Evolutionary conservation across 148 eudicot genomes (phyloP).

Genomic region (Silene uniflora): DNA sequence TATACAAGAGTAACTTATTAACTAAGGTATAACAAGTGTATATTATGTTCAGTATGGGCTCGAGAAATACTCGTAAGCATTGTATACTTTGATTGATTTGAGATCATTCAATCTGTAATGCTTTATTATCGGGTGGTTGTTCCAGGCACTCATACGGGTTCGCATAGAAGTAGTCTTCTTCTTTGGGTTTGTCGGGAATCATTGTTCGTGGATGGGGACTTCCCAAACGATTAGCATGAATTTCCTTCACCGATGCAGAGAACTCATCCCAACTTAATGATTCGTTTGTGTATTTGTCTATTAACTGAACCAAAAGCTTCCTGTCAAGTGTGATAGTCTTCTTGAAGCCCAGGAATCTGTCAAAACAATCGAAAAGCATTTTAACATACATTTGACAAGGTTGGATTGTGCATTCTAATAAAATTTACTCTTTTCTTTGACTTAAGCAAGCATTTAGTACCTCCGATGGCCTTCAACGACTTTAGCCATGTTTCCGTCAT

Average conservation of each 20-base stretch:
- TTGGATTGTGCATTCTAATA: too few relatives aligned
- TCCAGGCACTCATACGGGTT: conserved; percentile 49
- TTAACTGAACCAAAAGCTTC: conserved; percentile 37
- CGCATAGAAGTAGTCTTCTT: conserved; percentile 52
- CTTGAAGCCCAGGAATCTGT: conserved; percentile 43
- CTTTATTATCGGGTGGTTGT: conserved; percentile 29
- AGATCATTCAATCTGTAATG: conserved; percentile 32
- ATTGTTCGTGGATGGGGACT: conserved; percentile 33
- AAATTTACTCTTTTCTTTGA: too few relatives aligned
- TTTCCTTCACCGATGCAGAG: conserved; percentile 37
- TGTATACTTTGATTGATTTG: neutral
- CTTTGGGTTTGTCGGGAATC: conserved; percentile 47
- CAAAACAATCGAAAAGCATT: neutral
- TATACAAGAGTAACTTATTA: conserved; percentile 36
- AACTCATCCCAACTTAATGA: conserved; percentile 45
- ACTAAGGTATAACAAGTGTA: conserved; percentile 17
- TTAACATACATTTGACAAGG: neutral
- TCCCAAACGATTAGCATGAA: conserved; percentile 50
- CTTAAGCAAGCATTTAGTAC: conserved; percentile 24
- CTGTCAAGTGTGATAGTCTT: conserved; percentile 44
- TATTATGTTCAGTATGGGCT: conserved; percentile 24
- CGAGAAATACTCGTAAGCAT: conserved; percentile 3
- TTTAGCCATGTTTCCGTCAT: conserved; percentile 84
- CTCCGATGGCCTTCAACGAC: conserved; percentile 85
- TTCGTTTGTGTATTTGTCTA: conserved; percentile 36